Percentiles rank a stretch among this genome's conserved stretches.
These are phyloP conservation scores for Lentinula guzmanii DNA, from an alignment of 768 basidiomycete genomes.

Conservation along the genomic window DNA sequence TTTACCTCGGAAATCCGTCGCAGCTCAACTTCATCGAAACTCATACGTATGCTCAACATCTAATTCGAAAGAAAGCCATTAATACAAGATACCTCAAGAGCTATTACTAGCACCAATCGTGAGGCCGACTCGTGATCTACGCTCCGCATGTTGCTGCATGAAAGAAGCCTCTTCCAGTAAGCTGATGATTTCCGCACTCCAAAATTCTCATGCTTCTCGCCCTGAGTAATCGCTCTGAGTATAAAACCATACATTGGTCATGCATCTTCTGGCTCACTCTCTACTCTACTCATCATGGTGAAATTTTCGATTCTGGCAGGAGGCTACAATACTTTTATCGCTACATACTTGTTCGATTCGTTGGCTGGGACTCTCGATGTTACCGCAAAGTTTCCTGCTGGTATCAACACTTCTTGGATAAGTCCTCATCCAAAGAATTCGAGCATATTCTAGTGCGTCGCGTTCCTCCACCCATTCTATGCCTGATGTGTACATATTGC, in stretches of 20 bases:
- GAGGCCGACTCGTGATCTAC: neutral
- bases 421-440: constrained; percentile 44
- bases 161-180: neutral
- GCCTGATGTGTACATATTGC: neutral
- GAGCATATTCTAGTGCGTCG: constrained; percentile 55
- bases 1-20: neutral
- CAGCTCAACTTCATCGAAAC: neutral
- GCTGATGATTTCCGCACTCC: neutral
- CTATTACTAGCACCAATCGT: neutral
- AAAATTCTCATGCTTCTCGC: neutral
- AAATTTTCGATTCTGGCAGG: constrained; percentile 44
- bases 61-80: no score
- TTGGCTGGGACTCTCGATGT: constrained; percentile 40
- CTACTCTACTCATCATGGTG: constrained; percentile 10
- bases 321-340: constrained; percentile 39
- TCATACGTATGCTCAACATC: no score
- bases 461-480: neutral
- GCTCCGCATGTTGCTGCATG: neutral
- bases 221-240: neutral
- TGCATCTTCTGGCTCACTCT: neutral
- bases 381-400: constrained; percentile 37
- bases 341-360: constrained; percentile 46
- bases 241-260: neutral
- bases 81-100: no score
- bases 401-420: constrained; percentile 54